Conservation (phyloP, 2,329 filamentous ascomycete species). For the Calycina herbarum region DNA sequence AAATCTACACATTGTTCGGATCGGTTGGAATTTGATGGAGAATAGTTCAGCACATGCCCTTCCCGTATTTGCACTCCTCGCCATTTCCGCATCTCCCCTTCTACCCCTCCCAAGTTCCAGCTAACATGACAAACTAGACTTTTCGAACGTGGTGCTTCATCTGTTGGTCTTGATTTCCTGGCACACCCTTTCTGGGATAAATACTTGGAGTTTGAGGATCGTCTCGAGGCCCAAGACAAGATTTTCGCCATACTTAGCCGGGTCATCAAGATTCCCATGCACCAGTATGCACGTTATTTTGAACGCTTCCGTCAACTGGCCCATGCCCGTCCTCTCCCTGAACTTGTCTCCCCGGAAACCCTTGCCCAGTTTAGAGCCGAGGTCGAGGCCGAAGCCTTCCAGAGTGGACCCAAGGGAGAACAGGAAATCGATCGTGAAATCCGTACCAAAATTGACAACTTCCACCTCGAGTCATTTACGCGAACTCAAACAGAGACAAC, state of each 20-base stretch:
- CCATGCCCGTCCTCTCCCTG: constrained; percentile 68
- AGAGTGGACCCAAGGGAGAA: constrained; percentile 60
- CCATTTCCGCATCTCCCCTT: constrained; percentile 38
- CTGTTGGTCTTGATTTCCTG: constrained; percentile 88
- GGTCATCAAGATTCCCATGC: constrained; percentile 87
- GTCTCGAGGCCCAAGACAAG: constrained; percentile 77
- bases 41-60: constrained; percentile 54
- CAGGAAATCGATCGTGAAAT: constrained; percentile 82
- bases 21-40: constrained; percentile 47
- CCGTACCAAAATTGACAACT: constrained; percentile 73
- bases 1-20: constrained; percentile 40
- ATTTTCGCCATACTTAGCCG: constrained; percentile 83
- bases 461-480: constrained; percentile 79
- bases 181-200: constrained; percentile 99
- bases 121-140: constrained; percentile 57
- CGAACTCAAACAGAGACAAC: constrained; percentile 83
- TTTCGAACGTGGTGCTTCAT: constrained; percentile 84
- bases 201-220: constrained; percentile 95
- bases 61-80: constrained; percentile 62
- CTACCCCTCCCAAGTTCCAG: constrained; percentile 20
- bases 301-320: constrained; percentile 82
- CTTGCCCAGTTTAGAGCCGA: constrained; percentile 70
- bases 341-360: constrained; percentile 69
- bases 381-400: constrained; percentile 64
- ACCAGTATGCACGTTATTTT: constrained; percentile 93